These are phyloP conservation scores for Colletotrichum karsti DNA, from an alignment of 2,329 filamentous ascomycete genomes.

Conservation along the genomic window DNA sequence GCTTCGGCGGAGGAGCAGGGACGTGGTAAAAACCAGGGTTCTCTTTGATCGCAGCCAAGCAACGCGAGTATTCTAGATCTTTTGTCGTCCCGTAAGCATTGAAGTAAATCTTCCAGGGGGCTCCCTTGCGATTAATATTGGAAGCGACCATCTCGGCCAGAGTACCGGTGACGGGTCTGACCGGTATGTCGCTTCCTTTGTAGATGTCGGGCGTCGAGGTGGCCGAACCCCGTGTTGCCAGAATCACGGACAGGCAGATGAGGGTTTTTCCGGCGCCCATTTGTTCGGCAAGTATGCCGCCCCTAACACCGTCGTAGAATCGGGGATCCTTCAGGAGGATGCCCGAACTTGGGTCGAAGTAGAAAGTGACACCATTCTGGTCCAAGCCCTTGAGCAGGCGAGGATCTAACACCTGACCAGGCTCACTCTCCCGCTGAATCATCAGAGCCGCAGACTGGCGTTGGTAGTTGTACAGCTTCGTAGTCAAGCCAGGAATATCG, in stretches of 20 bases:
- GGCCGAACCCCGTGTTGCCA: conserved; percentile 77
- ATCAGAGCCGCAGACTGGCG: conserved; percentile 82
- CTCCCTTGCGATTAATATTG: conserved; percentile 68
- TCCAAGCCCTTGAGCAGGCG: conserved; percentile 69
- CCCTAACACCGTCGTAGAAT: conserved; percentile 77
- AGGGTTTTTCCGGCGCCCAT: conserved; percentile 90
- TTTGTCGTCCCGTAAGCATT: conserved; percentile 53
- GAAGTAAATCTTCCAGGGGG: conserved; percentile 77
- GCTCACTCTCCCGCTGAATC: conserved; percentile 80
- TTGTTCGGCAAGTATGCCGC: conserved; percentile 82
- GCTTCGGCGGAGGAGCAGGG: conserved; percentile 48
- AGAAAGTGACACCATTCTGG: conserved; percentile 71
- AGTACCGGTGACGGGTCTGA: conserved; percentile 61
- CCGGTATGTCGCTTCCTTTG: conserved; percentile 47
- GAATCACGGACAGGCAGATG: conserved; percentile 80
- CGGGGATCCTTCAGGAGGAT: conserved; percentile 71
- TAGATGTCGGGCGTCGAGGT: conserved; percentile 72
- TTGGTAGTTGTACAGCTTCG: conserved; percentile 78
- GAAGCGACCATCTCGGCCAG: conserved; percentile 81
- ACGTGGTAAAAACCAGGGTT: conserved; percentile 69
- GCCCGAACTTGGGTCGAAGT: conserved; percentile 73
- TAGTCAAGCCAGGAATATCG: conserved; percentile 61
- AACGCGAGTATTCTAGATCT: conserved; percentile 61
- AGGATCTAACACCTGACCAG: conserved; percentile 75
- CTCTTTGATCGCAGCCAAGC: conserved; percentile 63